Percentiles rank a stretch among this genome's conserved stretches.
Conservation (phyloP, 1,284 basidiomycete genomes). For the Trametes polyzona region DNA sequence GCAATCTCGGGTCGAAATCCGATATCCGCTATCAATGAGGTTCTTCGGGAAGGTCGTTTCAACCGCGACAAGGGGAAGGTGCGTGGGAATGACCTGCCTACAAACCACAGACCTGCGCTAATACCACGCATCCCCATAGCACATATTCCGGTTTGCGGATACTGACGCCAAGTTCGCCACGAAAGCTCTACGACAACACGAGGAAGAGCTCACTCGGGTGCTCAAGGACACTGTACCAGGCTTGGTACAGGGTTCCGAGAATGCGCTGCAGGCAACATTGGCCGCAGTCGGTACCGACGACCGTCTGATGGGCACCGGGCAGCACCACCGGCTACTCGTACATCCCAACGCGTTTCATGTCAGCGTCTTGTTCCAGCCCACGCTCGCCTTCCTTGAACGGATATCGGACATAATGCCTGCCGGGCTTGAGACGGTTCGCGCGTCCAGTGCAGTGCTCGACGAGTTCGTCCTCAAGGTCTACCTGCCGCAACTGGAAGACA, state of each 20-base stretch:
- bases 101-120: neutral
- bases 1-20: slow-evolving; percentile 80
- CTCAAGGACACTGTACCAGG: slow-evolving; percentile 94
- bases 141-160: slow-evolving; percentile 90
- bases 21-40: slow-evolving; percentile 93
- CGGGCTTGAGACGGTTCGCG: slow-evolving; percentile 70
- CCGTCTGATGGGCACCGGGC: slow-evolving; percentile 67
- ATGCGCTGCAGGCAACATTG: slow-evolving; percentile 62
- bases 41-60: slow-evolving; percentile 84
- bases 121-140: slow-evolving; percentile 47
- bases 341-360: slow-evolving; percentile 96
- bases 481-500: slow-evolving; percentile 94
- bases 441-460: slow-evolving; percentile 82
- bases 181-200: slow-evolving; percentile 75
- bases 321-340: slow-evolving; percentile 86
- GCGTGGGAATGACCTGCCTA: too few relatives aligned
- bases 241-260: slow-evolving; percentile 77
- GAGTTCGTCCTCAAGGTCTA: slow-evolving; percentile 96
- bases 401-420: slow-evolving; percentile 74
- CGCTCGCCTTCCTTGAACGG: slow-evolving; percentile 83
- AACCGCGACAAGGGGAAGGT: slow-evolving; percentile 82
- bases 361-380: slow-evolving; percentile 92
- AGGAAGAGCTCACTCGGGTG: slow-evolving; percentile 85
- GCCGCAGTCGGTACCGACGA: slow-evolving; percentile 71
- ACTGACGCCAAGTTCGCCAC: slow-evolving; percentile 76